Base-by-base conservation (phyloP, 257 asterid genomes). In the Mentha longifolia region DNA sequence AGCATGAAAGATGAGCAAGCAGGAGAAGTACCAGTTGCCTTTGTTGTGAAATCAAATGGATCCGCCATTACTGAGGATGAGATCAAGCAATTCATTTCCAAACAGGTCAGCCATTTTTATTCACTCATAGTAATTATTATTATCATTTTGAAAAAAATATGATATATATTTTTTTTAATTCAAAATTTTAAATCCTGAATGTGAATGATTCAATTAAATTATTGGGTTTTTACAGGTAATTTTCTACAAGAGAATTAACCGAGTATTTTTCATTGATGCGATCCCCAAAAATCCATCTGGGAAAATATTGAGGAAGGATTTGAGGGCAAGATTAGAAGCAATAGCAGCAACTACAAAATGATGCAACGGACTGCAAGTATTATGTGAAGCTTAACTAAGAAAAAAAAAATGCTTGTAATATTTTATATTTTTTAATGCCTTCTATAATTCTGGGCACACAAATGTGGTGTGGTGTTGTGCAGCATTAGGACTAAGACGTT, bases 1-100 rank as follows among this genome's bases (percentile, higher is more conserved):
- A 93, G 98, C 3, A 75, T 93, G 98, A 84, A 75, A 77, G 96
- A 93, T 68, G 96, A 93, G 70, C 77, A 77, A 39, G 94, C 97
- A 0, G 98, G 98, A 33, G 98, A 93, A 84, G 87, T 93, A 28
- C 98, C 98, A 1, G 95, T 93, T 73, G 98, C 97, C 13, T 93
- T 87, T 79, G 90, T 87, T 10, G 98, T 89, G 37, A 85, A 67
- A 70, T 79, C 95, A 30, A 93, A 74, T n/a, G 96, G 91, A 8
- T 81, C 89, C 46, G 50, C 13, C 25, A 74, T 90, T 13, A 83
- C 85, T 5, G 96, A 91, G 80, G 94, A 90, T 74, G 96, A 89
- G 50, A 84, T 93, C 77, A 93, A 93, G 82, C 85, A 88, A 55
- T 93, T 82, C 45, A 35, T 93, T 17, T 86, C 97, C 2, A 89